Base-by-base conservation (phyloP, 108 stramenopile genomes). In the Stephanodiscus minutulus region DNA sequence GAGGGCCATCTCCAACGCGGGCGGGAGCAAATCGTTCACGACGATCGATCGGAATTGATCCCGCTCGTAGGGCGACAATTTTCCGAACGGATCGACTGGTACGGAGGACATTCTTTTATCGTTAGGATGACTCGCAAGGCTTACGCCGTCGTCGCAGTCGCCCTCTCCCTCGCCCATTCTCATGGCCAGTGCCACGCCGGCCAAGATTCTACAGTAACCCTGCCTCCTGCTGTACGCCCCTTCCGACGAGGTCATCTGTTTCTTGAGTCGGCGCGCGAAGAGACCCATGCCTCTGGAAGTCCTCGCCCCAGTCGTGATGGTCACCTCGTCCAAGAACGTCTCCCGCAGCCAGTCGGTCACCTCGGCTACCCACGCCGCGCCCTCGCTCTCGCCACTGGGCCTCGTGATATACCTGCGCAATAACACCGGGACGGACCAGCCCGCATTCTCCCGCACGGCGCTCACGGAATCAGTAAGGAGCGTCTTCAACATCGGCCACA, bases 381-480 rank as follows among this genome's bases (percentile, higher is more conserved):
- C 74, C 33, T 73, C 82, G 33, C 63, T 64, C 43, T 74, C 61
- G 43, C 54, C 67, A 24, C 70, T 50, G 24, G 78, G 82, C 33
- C 84, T 75, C 5, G 73, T 63, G n/a, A 60, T 61, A 73, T 83
- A 89, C 24, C 74, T 61, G 49, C 83, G 72, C 21, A 92, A 59
- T 25, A 92, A 61, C 18, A 92, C 74, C 9, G 89, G 86, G 31
- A 92, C 85, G 3, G 84, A 83, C 91, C 91, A 92, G 10, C 86
- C 82, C 31, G 85, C 88, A 82, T 93, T 85, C 68, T 93, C 89
- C 53, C 92, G 74, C 7, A 96, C 92, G 25, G 87, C 64, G 66
- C 76, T 85, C 15, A 96, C 88, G 3, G 86, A 66, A 73, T 96
- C 96, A 12, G 75, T 85, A 48, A 96, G 52, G 18, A 96, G 74